Evolutionary conservation across 371 early-diverging fungal species (phyloP), one percentile per base, ranked within the genome.

Genomic region (Mortierella polycephala): DNA sequence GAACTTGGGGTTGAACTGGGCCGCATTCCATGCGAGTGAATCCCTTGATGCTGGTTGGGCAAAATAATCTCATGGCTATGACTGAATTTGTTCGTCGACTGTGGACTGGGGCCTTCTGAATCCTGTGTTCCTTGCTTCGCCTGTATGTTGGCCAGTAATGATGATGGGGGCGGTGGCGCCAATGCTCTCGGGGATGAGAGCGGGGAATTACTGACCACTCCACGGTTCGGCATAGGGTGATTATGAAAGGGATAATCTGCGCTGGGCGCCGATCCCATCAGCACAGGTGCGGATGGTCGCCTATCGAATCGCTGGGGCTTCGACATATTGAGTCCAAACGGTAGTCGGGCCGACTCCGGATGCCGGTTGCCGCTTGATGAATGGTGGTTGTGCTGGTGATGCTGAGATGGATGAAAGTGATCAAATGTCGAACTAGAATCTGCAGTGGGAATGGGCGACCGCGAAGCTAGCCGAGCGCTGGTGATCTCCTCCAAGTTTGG

Each of bases 401-500:
- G 67, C n/a, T 20, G 62, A 9, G 68, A 57, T 1, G 55, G 39
- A 9, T 68, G 52, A 10, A 21, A n/a, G 10, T 65, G 67, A 13
- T 67, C 71, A n/a, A 57, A 21, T 1, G 51, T 42, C 8, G 57
- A 18, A 49, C 37, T 66, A 0, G 64, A 40, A 18, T 76, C 71
- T 6, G 52, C 30, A 8, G 16, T 56, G 50, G 68, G 74, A n/a
- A 67, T 57, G 23, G 80, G 74, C 1, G 80, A 80, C 20, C 74
- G 47, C 7, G 80, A 72, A 13, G 80, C 80, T 13, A 80, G 69
- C 8, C 80, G 62, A 1, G 73, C 73, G 59, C 39, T 65, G 10
- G 80, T 73, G 53, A 73, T 69, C 8, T 80, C 80, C 20, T 80
- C 80, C 44, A 73, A 41, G 55, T 73, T 70, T 0, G 80, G 80